phyloP scores from a whole-genome alignment of 257 asterid species.

The Solanum chiquidenum region DNA sequence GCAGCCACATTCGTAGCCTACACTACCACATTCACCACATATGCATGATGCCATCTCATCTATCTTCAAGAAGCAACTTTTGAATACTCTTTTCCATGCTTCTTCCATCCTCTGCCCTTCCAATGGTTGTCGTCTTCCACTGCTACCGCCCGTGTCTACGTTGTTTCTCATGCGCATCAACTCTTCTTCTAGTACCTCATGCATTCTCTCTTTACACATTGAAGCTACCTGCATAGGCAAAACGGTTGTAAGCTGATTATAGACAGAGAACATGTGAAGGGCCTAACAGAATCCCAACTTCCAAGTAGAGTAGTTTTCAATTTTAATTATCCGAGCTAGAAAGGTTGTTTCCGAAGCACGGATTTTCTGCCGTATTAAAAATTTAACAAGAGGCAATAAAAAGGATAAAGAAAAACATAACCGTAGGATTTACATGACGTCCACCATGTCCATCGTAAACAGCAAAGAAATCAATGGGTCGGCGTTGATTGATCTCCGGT shows the following conservation, averaged over 20 bases:
- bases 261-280: neutral
- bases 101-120: neutral
- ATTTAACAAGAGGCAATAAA: neutral
- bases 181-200: constrained; percentile 3
- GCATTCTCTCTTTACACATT: constrained; percentile 11
- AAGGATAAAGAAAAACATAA: neutral
- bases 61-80: neutral
- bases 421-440: neutral
- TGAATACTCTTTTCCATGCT: constrained; percentile 4
- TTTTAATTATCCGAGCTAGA: no score
- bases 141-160: neutral
- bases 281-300: neutral
- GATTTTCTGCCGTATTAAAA: no score
- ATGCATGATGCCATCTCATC: neutral
- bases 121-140: neutral
- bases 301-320: neutral
- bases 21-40: neutral
- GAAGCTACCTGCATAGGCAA: constrained; percentile 3
- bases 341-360: no score
- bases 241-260: neutral
- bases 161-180: neutral
- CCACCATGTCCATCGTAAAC: constrained; percentile 21
- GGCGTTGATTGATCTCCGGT: constrained; percentile 1
- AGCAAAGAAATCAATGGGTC: constrained; percentile 6
- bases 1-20: neutral